Percentiles rank a stretch among this genome's conserved stretches.
phyloP scores from a whole-genome alignment of 148 eudicot species.

The Cornus florida region DNA sequence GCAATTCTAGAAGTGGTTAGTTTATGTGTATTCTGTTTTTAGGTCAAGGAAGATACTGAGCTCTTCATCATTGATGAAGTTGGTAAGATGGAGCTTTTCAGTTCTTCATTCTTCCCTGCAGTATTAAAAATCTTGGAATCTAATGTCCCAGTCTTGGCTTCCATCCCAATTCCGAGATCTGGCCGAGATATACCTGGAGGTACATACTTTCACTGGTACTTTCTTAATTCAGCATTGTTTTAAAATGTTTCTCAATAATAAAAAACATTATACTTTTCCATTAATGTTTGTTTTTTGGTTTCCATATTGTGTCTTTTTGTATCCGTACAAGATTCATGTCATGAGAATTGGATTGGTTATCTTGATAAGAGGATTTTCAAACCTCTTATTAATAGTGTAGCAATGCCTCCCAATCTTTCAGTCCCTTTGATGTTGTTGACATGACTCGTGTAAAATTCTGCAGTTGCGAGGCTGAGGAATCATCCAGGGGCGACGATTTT shows the following conservation, averaged over 20 bases:
- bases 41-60: constrained; percentile 85
- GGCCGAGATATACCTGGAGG: constrained; percentile 97
- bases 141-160: constrained; percentile 77
- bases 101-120: constrained; percentile 84
- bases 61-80: constrained; percentile 86
- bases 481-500: constrained; percentile 75
- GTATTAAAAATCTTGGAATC: constrained; percentile 74
- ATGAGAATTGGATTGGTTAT: not conserved
- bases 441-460: constrained; percentile 5
- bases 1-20: not conserved
- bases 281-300: not conserved
- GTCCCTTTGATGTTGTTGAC: not conserved
- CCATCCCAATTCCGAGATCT: constrained; percentile 66
- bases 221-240: not conserved
- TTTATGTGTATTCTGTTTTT: constrained; percentile 15
- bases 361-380: not conserved
- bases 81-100: constrained; percentile 93
- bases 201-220: constrained; percentile 8
- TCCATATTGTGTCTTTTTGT: not conserved
- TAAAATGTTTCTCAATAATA: not conserved
- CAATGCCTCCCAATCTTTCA: not conserved
- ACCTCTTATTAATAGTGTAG: no score
- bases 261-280: not conserved
- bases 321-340: not conserved
- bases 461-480: constrained; percentile 88